These are phyloP conservation scores for Solanum bukasovii DNA, from an alignment of 257 asterid species.

Conservation along the genomic window DNA sequence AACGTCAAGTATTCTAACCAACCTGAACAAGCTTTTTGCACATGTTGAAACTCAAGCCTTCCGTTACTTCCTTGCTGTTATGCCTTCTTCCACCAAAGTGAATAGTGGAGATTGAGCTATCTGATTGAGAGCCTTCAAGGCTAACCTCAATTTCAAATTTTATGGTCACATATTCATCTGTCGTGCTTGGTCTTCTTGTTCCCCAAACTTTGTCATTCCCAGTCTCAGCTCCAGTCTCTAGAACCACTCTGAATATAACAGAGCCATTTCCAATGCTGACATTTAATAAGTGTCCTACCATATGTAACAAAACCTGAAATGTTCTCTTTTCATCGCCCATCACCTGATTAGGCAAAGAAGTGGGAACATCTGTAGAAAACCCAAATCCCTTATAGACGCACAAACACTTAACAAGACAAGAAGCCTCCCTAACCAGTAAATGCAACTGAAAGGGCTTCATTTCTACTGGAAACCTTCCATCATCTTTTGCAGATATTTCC, in stretches of 20 bases:
- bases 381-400: conserved; percentile 23
- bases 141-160: conserved; percentile 33
- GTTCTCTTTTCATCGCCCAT: conserved; percentile 36
- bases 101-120: conserved; percentile 11
- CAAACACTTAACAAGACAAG: conserved; percentile 33
- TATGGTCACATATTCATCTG: conserved; percentile 19
- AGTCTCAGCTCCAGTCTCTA: conserved; percentile 19
- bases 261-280: conserved; percentile 20
- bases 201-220: conserved; percentile 17
- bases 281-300: conserved; percentile 36
- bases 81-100: conserved; percentile 21
- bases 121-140: conserved; percentile 21
- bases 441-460: conserved; percentile 26
- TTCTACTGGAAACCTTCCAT: conserved; percentile 32
- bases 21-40: conserved; percentile 46
- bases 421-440: conserved; percentile 26
- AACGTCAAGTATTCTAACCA: conserved; percentile 12
- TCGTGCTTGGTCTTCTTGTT: conserved; percentile 15
- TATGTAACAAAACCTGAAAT: conserved; percentile 36
- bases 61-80: conserved; percentile 23
- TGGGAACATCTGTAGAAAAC: conserved; percentile 22
- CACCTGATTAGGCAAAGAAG: conserved; percentile 29
- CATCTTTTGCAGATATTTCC: conserved; percentile 38
- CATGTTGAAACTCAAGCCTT: conserved; percentile 41
- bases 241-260: conserved; percentile 23